phyloP scores from a whole-genome alignment of 2,329 filamentous ascomycete genomes.

The Zalaria sp. region DNA sequence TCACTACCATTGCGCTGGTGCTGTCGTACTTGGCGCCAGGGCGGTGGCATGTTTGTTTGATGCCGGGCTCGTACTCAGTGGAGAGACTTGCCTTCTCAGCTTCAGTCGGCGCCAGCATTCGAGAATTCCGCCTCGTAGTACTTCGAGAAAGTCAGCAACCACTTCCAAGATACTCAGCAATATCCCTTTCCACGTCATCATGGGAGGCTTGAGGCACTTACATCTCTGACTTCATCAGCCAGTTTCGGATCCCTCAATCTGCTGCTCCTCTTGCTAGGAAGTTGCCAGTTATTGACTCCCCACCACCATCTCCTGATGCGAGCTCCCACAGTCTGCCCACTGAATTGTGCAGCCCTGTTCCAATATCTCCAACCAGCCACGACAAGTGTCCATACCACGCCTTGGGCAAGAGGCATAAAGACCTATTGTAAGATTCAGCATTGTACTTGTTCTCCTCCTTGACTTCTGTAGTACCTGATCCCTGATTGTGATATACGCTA shows the following conservation, averaged over 20 bases:
- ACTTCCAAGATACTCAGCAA: slow-evolving; percentile 1
- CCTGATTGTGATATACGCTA: slow-evolving; percentile 70
- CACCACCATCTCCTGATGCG: slow-evolving; percentile 87
- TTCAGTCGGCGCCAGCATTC: slow-evolving; percentile 11
- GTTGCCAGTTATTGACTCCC: slow-evolving; percentile 76
- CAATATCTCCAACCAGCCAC: slow-evolving; percentile 81
- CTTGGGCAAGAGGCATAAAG: slow-evolving; percentile 75
- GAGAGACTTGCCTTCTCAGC: no score
- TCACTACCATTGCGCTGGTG: no score
- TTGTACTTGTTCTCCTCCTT: background rate
- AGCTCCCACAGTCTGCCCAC: slow-evolving; percentile 63
- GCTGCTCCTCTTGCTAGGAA: slow-evolving; percentile 33
- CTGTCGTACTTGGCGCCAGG: no score
- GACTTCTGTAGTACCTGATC: slow-evolving; percentile 55
- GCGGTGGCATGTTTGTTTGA: no score
- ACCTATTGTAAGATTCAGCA: slow-evolving; percentile 36
- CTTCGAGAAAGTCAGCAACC: slow-evolving; percentile 7
- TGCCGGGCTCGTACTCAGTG: no score
- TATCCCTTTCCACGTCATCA: background rate
- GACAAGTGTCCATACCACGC: slow-evolving; percentile 73
- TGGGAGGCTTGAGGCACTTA: slow-evolving; percentile 11
- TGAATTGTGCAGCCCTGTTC: slow-evolving; percentile 67
- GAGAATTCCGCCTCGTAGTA: slow-evolving; percentile 10
- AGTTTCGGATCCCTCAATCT: slow-evolving; percentile 16
- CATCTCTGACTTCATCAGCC: slow-evolving; percentile 20